Evolutionary conservation across 1,284 basidiomycete genomes (phyloP).

Genomic region (Golubevia pallescens): DNA sequence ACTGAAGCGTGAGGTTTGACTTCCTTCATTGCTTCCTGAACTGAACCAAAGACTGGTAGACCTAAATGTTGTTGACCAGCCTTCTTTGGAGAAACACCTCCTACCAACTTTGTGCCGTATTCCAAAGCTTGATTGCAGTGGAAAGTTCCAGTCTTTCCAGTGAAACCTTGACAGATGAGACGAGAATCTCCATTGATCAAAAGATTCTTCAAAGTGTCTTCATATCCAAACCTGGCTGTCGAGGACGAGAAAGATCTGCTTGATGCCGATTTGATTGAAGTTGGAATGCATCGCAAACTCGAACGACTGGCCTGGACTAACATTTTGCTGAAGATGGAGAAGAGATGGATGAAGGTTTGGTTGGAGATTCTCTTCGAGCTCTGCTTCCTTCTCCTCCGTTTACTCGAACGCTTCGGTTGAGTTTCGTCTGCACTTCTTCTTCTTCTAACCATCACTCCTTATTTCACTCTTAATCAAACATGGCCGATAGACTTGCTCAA

Average conservation of each 20-base stretch:
- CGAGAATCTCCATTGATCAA: constrained; percentile 26
- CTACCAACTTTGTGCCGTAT: constrained; percentile 61
- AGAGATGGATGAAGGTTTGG: constrained; percentile 1
- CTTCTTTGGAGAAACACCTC: constrained; percentile 61
- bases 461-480: constrained; percentile 27
- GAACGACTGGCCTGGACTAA: constrained; percentile 11
- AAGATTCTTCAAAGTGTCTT: constrained; percentile 28
- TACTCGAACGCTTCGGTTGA: constrained; percentile 27
- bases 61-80: constrained; percentile 59
- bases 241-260: constrained; percentile 11
- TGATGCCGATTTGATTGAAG: neutral
- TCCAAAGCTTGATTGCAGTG: constrained; percentile 60
- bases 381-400: neutral
- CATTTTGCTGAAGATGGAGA: constrained; percentile 13
- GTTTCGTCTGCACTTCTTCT: constrained; percentile 17
- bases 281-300: constrained; percentile 7
- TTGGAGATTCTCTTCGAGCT: neutral
- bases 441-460: constrained; percentile 24
- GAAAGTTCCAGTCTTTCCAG: constrained; percentile 55
- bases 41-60: constrained; percentile 56
- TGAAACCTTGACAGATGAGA: constrained; percentile 47
- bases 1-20: constrained; percentile 59
- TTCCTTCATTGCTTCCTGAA: constrained; percentile 54
- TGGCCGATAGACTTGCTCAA: neutral
- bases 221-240: constrained; percentile 36